Conservation (phyloP, 2,329 filamentous ascomycete species). For the Trichoderma sp. region DNA sequence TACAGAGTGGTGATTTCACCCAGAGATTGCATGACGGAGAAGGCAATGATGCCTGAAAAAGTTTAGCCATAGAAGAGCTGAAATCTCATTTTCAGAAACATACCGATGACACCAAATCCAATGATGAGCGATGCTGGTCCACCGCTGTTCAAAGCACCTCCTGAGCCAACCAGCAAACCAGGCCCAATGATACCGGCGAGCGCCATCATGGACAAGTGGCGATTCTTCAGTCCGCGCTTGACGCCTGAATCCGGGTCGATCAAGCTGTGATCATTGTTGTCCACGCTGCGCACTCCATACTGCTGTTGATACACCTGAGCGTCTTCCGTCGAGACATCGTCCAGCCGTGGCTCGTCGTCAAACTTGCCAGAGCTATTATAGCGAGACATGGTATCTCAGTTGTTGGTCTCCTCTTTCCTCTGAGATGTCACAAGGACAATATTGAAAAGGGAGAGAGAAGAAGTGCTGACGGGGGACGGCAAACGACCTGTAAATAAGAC, state of each 20-base stretch:
- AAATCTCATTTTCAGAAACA: neutral
- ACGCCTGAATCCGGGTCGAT: constrained; percentile 63
- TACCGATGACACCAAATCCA: constrained; percentile 66
- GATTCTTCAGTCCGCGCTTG: constrained; percentile 65
- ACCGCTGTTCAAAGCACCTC: constrained; percentile 63
- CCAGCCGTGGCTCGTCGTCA: constrained; percentile 16
- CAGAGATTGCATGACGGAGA: constrained; percentile 67
- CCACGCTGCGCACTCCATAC: constrained; percentile 20
- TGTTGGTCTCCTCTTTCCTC: neutral
- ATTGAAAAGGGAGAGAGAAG: neutral
- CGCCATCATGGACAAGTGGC: constrained; percentile 65
- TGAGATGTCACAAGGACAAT: neutral
- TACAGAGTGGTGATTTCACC: constrained; percentile 73
- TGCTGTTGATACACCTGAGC: constrained; percentile 15
- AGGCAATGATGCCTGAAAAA: constrained; percentile 54
- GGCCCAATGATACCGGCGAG: constrained; percentile 64
- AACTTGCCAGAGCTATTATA: constrained; percentile 10
- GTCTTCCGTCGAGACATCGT: constrained; percentile 23
- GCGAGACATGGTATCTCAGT: constrained; percentile 8
- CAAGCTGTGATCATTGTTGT: constrained; percentile 35
- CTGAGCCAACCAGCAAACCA: constrained; percentile 68
- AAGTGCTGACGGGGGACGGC: neutral
- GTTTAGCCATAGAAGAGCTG: constrained; percentile 6
- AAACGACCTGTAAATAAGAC: neutral
- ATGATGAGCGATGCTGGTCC: constrained; percentile 71